Conservation (phyloP, 192 early-diverging fungal genomes). For the Linnemannia hyalina region DNA sequence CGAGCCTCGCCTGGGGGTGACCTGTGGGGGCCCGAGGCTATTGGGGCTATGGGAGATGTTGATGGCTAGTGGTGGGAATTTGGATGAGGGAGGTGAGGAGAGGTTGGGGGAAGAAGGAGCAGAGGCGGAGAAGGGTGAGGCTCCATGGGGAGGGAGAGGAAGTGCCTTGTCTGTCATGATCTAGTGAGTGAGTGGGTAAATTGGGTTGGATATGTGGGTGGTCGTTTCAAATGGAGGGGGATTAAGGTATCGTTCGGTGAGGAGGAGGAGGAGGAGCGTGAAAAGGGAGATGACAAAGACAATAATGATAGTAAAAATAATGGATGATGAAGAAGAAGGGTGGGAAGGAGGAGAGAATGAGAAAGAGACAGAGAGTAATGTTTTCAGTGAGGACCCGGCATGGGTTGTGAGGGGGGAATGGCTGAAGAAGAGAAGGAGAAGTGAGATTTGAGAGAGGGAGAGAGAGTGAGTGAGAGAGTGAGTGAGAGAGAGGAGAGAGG, state of each 20-base stretch:
- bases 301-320: not conserved
- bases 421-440: not conserved
- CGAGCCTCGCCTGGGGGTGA: conserved; percentile 39
- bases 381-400: not conserved
- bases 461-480: not conserved
- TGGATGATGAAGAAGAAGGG: not conserved
- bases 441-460: not conserved
- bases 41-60: conserved; percentile 7
- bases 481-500: not conserved
- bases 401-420: not conserved
- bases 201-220: not conserved
- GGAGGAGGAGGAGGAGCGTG: no score
- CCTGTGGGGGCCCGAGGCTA: not conserved
- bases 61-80: conserved; percentile 36
- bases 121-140: conserved; percentile 12
- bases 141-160: conserved; percentile 12
- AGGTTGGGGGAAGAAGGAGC: conserved; percentile 2
- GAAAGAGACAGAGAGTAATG: not conserved
- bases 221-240: not conserved
- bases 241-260: conserved; percentile 14
- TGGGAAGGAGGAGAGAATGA: not conserved
- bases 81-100: conserved; percentile 8
- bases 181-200: not conserved
- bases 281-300: not conserved
- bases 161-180: conserved; percentile 11